These are phyloP conservation scores for Elaeagnus macrophylla DNA, from an alignment of 306 rosid species.

Conservation along the genomic window DNA sequence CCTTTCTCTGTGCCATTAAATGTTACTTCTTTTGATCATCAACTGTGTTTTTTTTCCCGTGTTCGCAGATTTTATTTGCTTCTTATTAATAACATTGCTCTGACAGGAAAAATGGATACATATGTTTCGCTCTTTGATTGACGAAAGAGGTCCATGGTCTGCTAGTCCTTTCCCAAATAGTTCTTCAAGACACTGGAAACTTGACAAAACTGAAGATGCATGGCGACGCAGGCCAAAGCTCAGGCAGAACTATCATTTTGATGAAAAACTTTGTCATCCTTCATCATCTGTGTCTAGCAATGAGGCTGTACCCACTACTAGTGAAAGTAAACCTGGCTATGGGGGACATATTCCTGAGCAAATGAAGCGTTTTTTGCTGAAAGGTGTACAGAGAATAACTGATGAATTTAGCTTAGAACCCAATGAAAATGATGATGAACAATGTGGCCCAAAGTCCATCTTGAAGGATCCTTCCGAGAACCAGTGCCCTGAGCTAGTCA, in stretches of 20 bases:
- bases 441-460: slow-evolving; percentile 36
- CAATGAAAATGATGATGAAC: slow-evolving; percentile 49
- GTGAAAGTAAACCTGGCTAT: slow-evolving; percentile 55
- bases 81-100: slow-evolving; percentile 19
- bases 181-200: slow-evolving; percentile 76
- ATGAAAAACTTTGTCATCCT: slow-evolving; percentile 77
- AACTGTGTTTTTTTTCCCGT: not conserved
- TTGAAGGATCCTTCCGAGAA: slow-evolving; percentile 46
- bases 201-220: slow-evolving; percentile 84
- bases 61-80: slow-evolving; percentile 10
- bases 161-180: slow-evolving; percentile 70
- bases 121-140: slow-evolving; percentile 88
- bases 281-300: slow-evolving; percentile 33
- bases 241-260: slow-evolving; percentile 80
- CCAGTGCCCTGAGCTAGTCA: slow-evolving; percentile 44
- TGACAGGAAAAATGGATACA: slow-evolving; percentile 95
- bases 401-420: slow-evolving; percentile 68
- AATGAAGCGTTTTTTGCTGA: slow-evolving; percentile 78
- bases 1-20: slow-evolving; percentile 11
- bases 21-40: slow-evolving; percentile 8
- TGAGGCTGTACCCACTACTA: slow-evolving; percentile 36
- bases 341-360: slow-evolving; percentile 86
- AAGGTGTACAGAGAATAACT: slow-evolving; percentile 77
- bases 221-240: slow-evolving; percentile 89
- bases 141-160: slow-evolving; percentile 99